A percentile compares a stretch with the other conserved stretches of the same genome.
phyloP scores from a whole-genome alignment of 2,329 filamentous ascomycete genomes.

The Nothophoma quercina region DNA sequence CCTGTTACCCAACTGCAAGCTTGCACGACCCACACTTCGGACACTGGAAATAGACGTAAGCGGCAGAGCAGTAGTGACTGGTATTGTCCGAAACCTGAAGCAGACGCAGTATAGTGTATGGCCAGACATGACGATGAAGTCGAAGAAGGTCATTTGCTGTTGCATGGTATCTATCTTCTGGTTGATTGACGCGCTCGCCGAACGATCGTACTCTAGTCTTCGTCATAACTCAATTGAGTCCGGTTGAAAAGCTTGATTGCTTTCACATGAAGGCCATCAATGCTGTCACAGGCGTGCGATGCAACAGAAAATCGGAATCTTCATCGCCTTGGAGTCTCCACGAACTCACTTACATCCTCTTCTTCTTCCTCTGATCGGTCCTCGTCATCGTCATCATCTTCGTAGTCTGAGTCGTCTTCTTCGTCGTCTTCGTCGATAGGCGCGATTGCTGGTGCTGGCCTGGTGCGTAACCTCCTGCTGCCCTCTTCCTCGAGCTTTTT shows the following conservation, averaged over 20 bases:
- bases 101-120: background rate
- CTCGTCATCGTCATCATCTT: slow-evolving; percentile 7
- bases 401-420: slow-evolving; percentile 32
- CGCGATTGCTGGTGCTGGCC: background rate
- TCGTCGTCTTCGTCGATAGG: slow-evolving; percentile 21
- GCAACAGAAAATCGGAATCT: background rate
- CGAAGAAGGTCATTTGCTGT: no score
- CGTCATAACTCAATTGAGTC: background rate
- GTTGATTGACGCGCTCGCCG: no score
- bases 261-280: background rate
- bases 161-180: no score
- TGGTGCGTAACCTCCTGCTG: slow-evolving; percentile 25
- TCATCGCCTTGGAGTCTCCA: slow-evolving; percentile 21
- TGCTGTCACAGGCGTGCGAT: no score
- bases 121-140: no score
- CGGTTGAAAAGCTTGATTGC: background rate
- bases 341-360: slow-evolving; percentile 26
- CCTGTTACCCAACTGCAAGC: background rate
- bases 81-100: background rate
- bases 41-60: slow-evolving; percentile 5
- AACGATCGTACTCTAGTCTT: no score
- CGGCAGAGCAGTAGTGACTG: background rate
- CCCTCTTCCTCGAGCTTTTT: slow-evolving; percentile 40
- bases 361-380: slow-evolving; percentile 21
- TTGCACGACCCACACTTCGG: background rate